Evolutionary conservation across 2,329 filamentous ascomycete species (phyloP).

Genomic region (Knoxdaviesia proteae): DNA sequence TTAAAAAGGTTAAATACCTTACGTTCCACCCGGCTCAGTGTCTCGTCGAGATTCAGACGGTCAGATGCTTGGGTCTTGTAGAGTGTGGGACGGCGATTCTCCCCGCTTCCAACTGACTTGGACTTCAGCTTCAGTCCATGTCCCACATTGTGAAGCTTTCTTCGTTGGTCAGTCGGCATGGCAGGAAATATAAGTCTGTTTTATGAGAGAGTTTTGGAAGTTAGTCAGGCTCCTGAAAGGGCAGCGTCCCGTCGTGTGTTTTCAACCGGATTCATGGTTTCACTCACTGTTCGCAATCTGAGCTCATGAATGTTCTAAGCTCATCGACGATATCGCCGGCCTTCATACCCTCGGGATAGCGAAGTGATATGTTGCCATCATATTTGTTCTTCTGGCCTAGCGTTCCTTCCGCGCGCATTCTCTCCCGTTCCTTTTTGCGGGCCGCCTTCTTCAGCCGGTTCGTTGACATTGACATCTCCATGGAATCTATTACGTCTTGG

Average conservation of each 20-base stretch:
- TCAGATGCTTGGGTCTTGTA: conserved; percentile 14
- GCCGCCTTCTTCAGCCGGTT: conserved; percentile 52
- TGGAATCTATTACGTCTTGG: conserved; percentile 39
- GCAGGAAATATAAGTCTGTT: conserved; percentile 54
- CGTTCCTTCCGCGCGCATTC: conserved; percentile 42
- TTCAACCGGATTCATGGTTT: neutral
- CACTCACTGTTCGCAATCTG: conserved; percentile 39
- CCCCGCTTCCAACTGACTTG: conserved; percentile 57
- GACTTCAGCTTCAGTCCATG: conserved; percentile 60
- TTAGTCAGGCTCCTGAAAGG: neutral
- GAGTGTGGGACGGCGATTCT: conserved; percentile 54
- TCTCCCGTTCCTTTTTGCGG: conserved; percentile 49
- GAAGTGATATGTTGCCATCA: conserved; percentile 44
- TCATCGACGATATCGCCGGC: conserved; percentile 47
- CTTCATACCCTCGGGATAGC: conserved; percentile 3
- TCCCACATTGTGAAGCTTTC: conserved; percentile 61
- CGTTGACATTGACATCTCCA: conserved; percentile 40
- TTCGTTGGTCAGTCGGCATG: conserved; percentile 61
- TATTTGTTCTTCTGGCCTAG: conserved; percentile 52
- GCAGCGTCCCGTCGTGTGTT: neutral
- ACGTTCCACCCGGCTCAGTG: neutral
- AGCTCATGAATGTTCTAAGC: conserved; percentile 48
- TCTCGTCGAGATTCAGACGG: neutral
- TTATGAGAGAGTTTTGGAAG: neutral
- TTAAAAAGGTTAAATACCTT: too few relatives aligned